These are phyloP conservation scores for Euptelea pleiosperma DNA, from an alignment of 164 flowering plant genomes.

Conservation along the genomic window DNA sequence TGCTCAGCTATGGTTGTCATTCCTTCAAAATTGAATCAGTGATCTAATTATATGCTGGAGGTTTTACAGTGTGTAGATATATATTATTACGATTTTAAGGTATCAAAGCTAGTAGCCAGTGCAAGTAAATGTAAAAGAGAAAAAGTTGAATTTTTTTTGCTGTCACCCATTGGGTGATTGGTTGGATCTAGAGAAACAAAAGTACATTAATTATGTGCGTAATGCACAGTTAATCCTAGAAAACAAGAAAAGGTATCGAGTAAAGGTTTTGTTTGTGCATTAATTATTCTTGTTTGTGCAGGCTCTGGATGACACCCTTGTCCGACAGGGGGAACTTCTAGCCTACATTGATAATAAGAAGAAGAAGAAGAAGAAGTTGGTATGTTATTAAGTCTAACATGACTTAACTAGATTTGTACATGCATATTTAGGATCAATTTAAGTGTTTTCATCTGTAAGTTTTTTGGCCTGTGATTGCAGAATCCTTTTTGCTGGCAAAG, in stretches of 20 bases:
- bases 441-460: not conserved
- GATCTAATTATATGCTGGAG: too few species aligned
- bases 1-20: too few species aligned
- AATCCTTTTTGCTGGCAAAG: constrained; percentile 18
- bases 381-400: not conserved
- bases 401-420: not conserved
- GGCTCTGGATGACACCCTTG: constrained; percentile 62
- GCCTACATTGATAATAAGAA: constrained; percentile 76
- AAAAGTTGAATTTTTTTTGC: too few species aligned
- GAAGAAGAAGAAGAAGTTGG: constrained; percentile 70
- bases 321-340: constrained; percentile 50
- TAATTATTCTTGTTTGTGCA: constrained; percentile 26
- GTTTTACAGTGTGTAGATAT: too few species aligned
- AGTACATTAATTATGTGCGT: too few species aligned
- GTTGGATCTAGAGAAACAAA: too few species aligned
- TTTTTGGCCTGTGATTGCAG: constrained; percentile 20
- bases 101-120: too few species aligned
- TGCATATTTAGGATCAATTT: not conserved
- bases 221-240: too few species aligned
- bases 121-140: too few species aligned
- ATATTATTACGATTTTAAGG: too few species aligned
- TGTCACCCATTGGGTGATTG: too few species aligned
- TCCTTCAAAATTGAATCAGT: too few species aligned
- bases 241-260: not conserved
- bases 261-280: not conserved